Conservation (phyloP, 2,329 filamentous ascomycete species). For the Trichoderma sp. region DNA sequence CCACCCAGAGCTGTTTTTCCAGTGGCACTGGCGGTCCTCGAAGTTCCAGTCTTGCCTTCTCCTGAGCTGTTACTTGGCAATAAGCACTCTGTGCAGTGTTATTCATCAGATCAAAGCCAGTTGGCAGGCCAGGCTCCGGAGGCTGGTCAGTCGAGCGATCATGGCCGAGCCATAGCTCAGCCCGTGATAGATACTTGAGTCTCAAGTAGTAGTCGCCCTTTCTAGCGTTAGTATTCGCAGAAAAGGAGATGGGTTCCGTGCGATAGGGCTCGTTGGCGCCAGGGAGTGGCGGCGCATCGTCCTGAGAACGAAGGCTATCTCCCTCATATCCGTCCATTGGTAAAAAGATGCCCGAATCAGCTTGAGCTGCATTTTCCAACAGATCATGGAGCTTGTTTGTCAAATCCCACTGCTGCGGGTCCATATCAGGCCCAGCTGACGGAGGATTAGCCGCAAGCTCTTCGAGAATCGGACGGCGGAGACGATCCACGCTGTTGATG, state of each 20-base stretch:
- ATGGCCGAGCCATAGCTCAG: constrained; percentile 6
- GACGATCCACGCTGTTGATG: constrained; percentile 30
- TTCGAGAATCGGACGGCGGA: constrained; percentile 27
- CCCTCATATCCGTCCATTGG: constrained; percentile 37
- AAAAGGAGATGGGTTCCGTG: constrained; percentile 23
- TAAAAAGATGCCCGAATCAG: constrained; percentile 33
- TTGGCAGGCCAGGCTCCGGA: not conserved
- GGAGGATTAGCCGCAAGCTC: not conserved
- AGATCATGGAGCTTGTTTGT: constrained; percentile 33
- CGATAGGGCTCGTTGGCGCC: constrained; percentile 18
- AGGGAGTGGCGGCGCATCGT: constrained; percentile 7
- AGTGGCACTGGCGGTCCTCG: constrained; percentile 24
- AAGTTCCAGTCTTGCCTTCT: constrained; percentile 20
- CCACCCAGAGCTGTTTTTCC: constrained; percentile 10
- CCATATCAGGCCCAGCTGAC: not conserved
- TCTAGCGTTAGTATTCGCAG: constrained; percentile 19
- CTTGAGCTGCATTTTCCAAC: constrained; percentile 28
- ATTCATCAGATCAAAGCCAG: constrained; percentile 5
- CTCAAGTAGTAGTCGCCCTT: constrained; percentile 25
- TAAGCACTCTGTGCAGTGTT: not conserved
- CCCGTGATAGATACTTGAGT: constrained; percentile 24
- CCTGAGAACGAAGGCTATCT: constrained; percentile 25
- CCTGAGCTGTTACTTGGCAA: constrained; percentile 10
- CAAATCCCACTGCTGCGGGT: constrained; percentile 25
- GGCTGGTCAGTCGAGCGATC: not conserved